Percentiles rank a stretch among this genome's conserved stretches.
phyloP scores from a whole-genome alignment of 2,329 filamentous ascomycete genomes.

The Cladosporium velox region DNA sequence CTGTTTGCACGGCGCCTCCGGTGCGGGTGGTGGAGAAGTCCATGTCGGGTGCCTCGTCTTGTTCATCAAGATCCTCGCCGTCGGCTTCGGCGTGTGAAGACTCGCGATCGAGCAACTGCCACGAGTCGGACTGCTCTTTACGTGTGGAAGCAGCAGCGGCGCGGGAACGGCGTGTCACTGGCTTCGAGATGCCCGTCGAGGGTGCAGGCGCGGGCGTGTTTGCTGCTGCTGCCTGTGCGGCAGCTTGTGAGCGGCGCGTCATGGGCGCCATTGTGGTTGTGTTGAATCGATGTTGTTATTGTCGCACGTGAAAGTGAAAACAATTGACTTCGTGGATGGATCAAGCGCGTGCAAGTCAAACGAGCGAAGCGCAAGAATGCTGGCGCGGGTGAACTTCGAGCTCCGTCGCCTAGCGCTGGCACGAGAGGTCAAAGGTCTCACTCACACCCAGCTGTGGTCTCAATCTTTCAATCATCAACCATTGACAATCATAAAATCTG shows the following conservation, averaged over 20 bases:
- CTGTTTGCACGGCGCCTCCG: constrained; percentile 38
- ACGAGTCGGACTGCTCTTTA: constrained; percentile 21
- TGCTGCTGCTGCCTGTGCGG: not conserved
- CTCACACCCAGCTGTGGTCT: not conserved
- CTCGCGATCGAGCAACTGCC: constrained; percentile 23
- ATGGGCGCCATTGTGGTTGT: constrained; percentile 16
- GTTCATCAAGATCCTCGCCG: constrained; percentile 6
- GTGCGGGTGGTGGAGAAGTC: constrained; percentile 15
- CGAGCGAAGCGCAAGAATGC: constrained; percentile 14
- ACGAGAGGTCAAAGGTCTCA: not conserved
- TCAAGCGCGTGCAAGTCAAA: constrained; percentile 12
- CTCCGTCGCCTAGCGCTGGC: constrained; percentile 9
- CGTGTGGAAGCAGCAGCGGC: constrained; percentile 1
- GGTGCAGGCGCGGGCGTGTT: constrained; percentile 3
- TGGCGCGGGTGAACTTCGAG: constrained; percentile 7
- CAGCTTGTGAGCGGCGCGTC: constrained; percentile 25
- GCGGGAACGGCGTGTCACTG: constrained; percentile 15
- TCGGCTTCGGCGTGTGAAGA: constrained; percentile 11
- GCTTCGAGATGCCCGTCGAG: constrained; percentile 14
- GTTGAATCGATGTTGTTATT: not conserved
- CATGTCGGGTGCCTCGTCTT: constrained; percentile 22
- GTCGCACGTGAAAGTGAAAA: constrained; percentile 4
- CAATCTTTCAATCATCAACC: not conserved
- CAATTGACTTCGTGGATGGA: not conserved
- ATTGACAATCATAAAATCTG: not conserved